Base-by-base conservation (phyloP, 805 yeast species). In the Spencermartinsiella europaea region DNA sequence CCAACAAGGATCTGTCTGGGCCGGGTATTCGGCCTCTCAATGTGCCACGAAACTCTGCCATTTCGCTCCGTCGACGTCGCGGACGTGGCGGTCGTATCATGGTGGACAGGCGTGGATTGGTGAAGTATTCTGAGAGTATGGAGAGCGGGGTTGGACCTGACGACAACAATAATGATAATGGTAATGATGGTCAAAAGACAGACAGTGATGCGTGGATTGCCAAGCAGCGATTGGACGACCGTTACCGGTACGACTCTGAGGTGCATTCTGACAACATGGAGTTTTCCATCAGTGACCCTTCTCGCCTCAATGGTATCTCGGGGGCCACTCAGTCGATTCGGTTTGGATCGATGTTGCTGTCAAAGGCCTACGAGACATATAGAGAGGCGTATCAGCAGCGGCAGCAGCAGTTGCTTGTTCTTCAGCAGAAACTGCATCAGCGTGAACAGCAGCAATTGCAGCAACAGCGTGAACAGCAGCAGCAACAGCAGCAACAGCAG, bases 241-340 rank as follows among this genome's bases (percentile, higher is more conserved):
- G 79, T 51, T 85, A 85, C 85, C 78, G 70, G 57, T 82, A 76
- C 59, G 90, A 84, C 62, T 66, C 72, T 35, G 90, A 85, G 48
- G 59, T 67, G 34, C 62, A 72, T 4, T 57, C 63, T 41, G 68
- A 68, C 44, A 68, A 68, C 48, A 69, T 65, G 58, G 72, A 69
- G 36, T 84, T 83, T 31, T 72, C 86, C 46, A 73, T 81, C 49
- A 74, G 77, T 49, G 96, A 88, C 63, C 96, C 97, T 0, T 81
- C 95, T 0, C 75, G 77, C 46, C 72, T 90, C 57, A 90, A 90
- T 60, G 83, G 84, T 52, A 87, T 90, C 36, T 78, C 88, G 12
- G 83, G 83, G 45, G 91, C 82, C 43, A 89, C 96, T 1, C 97
- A 90, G 65, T 81, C 85, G 1, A 85, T 91, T 25, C 72, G 97